phyloP scores from a whole-genome alignment of 192 early-diverging fungal species.

The Gamsiella multidivaricata region DNA sequence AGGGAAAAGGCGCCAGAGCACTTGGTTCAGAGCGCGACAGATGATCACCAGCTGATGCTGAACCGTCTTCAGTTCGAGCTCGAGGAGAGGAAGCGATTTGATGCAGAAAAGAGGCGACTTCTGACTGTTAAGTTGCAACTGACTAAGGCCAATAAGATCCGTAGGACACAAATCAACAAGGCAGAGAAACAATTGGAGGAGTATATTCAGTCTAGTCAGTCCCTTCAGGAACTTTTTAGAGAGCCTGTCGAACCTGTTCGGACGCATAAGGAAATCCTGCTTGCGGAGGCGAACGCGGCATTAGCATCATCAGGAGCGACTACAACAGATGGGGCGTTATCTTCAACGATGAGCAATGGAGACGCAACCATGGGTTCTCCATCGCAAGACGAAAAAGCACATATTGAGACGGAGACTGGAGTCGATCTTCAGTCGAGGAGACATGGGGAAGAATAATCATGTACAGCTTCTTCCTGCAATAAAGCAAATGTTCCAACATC shows the following conservation, averaged over 20 bases:
- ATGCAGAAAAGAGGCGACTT: slow-evolving; percentile 50
- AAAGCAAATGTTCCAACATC: too few relatives aligned
- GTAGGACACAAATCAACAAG: slow-evolving; percentile 26
- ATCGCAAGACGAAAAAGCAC: slow-evolving; percentile 1
- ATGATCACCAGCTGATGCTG: slow-evolving; percentile 42
- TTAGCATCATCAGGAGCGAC: background rate
- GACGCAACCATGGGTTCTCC: background rate
- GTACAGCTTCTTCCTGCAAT: too few relatives aligned
- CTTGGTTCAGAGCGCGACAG: slow-evolving; percentile 5
- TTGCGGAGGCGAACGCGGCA: background rate
- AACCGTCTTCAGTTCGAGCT: slow-evolving; percentile 49
- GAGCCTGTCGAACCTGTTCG: slow-evolving; percentile 30
- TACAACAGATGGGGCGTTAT: background rate
- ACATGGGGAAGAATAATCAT: too few relatives aligned
- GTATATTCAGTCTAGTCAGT: slow-evolving; percentile 28
- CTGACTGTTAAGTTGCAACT: slow-evolving; percentile 33
- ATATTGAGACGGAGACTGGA: too few relatives aligned
- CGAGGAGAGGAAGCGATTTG: slow-evolving; percentile 43
- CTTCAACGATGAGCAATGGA: background rate
- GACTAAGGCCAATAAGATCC: slow-evolving; percentile 39
- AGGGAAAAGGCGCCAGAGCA: slow-evolving; percentile 19
- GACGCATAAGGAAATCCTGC: slow-evolving; percentile 15
- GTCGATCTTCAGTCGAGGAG: too few relatives aligned
- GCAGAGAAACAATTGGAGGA: slow-evolving; percentile 31
- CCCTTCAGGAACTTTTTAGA: slow-evolving; percentile 33